phyloP scores from a whole-genome alignment of 495 filamentous ascomycete genomes.

The Talaromyces proteolyticus region DNA sequence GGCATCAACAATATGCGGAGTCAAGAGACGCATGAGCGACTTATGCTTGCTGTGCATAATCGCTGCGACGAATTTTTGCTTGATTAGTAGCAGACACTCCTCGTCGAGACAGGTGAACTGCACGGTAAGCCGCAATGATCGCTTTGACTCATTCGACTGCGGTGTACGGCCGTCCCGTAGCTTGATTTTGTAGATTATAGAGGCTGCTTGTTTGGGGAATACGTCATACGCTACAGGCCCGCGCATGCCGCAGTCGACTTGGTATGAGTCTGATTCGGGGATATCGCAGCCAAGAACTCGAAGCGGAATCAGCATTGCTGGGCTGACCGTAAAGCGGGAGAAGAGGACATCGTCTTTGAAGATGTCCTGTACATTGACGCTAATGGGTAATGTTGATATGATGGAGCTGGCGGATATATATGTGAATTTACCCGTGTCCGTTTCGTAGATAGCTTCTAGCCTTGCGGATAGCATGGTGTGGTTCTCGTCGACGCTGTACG shows the following conservation, averaged over 20 bases:
- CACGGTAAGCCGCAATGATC: slow-evolving; percentile 60
- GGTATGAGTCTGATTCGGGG: slow-evolving; percentile 60
- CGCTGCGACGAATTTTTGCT: slow-evolving; percentile 32
- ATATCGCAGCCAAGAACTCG: slow-evolving; percentile 67
- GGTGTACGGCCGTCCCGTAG: slow-evolving; percentile 7
- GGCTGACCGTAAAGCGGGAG: slow-evolving; percentile 83
- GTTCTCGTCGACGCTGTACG: slow-evolving; percentile 81
- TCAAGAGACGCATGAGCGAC: slow-evolving; percentile 40
- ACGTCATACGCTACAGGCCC: slow-evolving; percentile 54
- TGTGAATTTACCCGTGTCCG: slow-evolving; percentile 62
- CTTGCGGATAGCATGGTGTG: slow-evolving; percentile 65
- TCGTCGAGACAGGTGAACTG: slow-evolving; percentile 77
- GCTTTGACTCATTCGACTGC: slow-evolving; percentile 25
- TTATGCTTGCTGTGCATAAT: slow-evolving; percentile 37
- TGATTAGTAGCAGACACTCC: slow-evolving; percentile 36
- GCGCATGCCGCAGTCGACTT: slow-evolving; percentile 53
- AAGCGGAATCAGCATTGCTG: slow-evolving; percentile 67
- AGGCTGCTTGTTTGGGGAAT: slow-evolving; percentile 76
- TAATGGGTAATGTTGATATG: slow-evolving; percentile 73
- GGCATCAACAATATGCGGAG: slow-evolving; percentile 42
- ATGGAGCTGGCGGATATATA: slow-evolving; percentile 57
- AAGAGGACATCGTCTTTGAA: slow-evolving; percentile 82
- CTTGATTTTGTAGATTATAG: slow-evolving; percentile 74
- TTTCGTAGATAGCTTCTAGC: slow-evolving; percentile 73
- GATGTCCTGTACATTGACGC: slow-evolving; percentile 93